Evolutionary conservation across 495 filamentous ascomycete species (phyloP).

Genomic region (Trichoderma reesei): DNA sequence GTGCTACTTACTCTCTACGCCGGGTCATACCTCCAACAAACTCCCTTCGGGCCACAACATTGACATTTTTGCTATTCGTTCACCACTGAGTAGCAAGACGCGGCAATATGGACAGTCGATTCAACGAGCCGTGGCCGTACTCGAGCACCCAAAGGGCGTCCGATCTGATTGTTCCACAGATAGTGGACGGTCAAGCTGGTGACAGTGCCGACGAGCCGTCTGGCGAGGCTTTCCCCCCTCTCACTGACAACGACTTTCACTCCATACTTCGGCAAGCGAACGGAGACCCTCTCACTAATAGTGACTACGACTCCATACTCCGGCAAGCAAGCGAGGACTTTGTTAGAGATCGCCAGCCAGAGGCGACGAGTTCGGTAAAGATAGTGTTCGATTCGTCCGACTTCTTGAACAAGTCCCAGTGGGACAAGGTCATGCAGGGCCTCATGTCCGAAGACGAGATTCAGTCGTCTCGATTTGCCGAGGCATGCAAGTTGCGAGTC

Average conservation of each 20-base stretch:
- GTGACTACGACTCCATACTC: no score
- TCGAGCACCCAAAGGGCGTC: neutral
- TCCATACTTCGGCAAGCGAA: neutral
- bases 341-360: no score
- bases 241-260: no score
- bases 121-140: neutral
- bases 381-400: neutral
- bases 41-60: no score
- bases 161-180: neutral
- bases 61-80: no score
- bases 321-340: no score
- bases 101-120: neutral
- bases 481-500: neutral
- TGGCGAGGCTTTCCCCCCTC: no score
- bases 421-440: neutral
- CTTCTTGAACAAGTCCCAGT: neutral
- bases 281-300: neutral
- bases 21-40: no score
- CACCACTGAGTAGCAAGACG: neutral
- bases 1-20: no score
- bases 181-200: neutral
- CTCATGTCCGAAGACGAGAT: neutral
- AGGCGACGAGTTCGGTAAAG: neutral
- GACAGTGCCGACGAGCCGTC: no score
- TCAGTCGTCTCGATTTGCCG: neutral